Conservation (phyloP, 305 asterid species). For the Petunia hybrid region DNA sequence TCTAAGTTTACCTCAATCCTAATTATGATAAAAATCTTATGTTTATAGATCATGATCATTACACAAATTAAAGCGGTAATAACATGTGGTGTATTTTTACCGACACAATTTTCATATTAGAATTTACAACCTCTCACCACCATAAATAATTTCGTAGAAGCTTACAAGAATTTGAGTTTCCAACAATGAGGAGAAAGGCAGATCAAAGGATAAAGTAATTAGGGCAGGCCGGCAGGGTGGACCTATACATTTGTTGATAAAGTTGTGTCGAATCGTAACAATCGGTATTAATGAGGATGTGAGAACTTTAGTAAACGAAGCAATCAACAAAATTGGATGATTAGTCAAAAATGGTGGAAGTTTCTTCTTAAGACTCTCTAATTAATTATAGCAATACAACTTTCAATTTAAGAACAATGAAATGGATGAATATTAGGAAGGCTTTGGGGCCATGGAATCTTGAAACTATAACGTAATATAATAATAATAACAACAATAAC, state of each 20-base stretch:
- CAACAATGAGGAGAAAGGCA: not conserved
- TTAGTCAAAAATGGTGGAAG: not conserved
- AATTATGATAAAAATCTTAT: no score
- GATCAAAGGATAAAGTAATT: not conserved
- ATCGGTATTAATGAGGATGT: constrained; percentile 21
- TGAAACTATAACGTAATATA: not conserved
- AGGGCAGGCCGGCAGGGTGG: constrained; percentile 10
- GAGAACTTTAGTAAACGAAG: constrained; percentile 4
- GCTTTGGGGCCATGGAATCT: constrained; percentile 25
- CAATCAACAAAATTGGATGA: constrained; percentile 28
- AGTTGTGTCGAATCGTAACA: constrained; percentile 24
- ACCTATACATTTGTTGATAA: constrained; percentile 1
- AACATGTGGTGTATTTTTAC: no score
- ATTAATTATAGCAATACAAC: not conserved
- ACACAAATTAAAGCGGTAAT: no score
- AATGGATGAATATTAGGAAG: not conserved
- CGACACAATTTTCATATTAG: not conserved
- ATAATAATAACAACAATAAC: constrained; percentile 7
- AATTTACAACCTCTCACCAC: not conserved
- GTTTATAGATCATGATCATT: no score
- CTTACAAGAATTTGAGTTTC: not conserved
- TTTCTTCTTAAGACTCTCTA: not conserved
- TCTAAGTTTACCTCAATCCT: no score
- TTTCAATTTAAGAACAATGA: constrained; percentile 3
- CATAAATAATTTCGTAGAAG: not conserved